Evolutionary conservation across 2,329 filamentous ascomycete species (phyloP).

Genomic region (Emericellopsis cladophorae): DNA sequence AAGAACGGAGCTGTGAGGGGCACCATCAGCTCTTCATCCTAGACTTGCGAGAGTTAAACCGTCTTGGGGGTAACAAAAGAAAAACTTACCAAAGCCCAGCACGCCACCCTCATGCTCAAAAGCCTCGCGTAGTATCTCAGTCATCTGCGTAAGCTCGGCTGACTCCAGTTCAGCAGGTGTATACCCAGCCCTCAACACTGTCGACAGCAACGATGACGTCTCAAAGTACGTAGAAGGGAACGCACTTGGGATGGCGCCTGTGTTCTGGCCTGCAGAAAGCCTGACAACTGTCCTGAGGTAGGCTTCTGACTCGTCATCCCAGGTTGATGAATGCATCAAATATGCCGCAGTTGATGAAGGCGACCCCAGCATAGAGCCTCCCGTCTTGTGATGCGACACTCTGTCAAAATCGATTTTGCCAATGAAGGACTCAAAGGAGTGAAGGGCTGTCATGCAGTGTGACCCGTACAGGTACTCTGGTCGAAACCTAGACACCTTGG

Average conservation of each 20-base stretch:
- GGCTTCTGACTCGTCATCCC: conserved; percentile 7
- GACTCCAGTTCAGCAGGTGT: conserved; percentile 1
- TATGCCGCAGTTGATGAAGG: conserved; percentile 9
- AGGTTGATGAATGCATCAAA: conserved; percentile 5
- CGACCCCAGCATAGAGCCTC: conserved; percentile 8
- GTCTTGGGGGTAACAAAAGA: background rate
- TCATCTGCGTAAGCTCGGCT: background rate
- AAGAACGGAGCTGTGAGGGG: conserved; percentile 1
- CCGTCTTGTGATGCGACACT: conserved; percentile 3
- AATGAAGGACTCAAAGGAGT: conserved; percentile 8
- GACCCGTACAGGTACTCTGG: background rate
- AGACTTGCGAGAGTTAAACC: no score
- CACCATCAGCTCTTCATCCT: no score
- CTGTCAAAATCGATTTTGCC: conserved; percentile 7
- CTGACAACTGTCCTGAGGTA: conserved; percentile 5
- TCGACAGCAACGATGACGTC: conserved; percentile 3
- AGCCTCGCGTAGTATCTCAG: background rate
- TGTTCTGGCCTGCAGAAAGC: background rate
- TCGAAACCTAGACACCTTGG: background rate
- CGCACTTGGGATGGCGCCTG: conserved; percentile 5
- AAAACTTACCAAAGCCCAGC: conserved; percentile 6
- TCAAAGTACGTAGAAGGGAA: conserved; percentile 6
- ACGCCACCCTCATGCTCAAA: conserved; percentile 3
- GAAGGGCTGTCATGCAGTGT: background rate
- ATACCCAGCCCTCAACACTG: conserved; percentile 2